Percentiles rank a stretch among this genome's conserved stretches.
Evolutionary conservation across 306 rosid genomes (phyloP).

Genomic region (Rubus idaeus): DNA sequence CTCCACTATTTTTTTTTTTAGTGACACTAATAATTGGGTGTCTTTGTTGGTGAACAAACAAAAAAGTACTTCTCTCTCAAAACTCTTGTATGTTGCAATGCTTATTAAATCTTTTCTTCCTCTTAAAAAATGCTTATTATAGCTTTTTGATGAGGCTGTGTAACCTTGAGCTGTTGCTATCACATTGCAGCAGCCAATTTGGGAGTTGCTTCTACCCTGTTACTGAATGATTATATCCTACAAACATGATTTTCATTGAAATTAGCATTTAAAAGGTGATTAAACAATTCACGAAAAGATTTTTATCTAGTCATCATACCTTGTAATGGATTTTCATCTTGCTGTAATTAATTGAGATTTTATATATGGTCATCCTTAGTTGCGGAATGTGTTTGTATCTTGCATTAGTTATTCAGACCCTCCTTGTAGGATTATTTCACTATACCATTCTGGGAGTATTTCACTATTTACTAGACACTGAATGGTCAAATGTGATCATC

Average conservation of each 20-base stretch:
- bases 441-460: not conserved
- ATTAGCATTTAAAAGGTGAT: not conserved
- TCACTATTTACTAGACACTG: not conserved
- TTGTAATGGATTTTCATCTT: not conserved
- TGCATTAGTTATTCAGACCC: not conserved
- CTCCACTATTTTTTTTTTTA: not conserved
- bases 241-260: not conserved
- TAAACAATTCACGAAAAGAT: not conserved
- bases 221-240: not conserved
- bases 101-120: no score
- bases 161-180: not conserved
- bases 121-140: no score
- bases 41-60: no score
- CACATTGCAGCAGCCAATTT: not conserved
- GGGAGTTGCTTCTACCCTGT: not conserved
- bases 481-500: not conserved
- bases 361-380: not conserved
- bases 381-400: not conserved
- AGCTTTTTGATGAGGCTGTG: no score
- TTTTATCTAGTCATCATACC: not conserved
- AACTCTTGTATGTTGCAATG: no score
- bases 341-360: not conserved
- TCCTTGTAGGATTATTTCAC: not conserved
- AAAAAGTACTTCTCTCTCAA: no score
- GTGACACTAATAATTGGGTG: not conserved